Base-by-base conservation (phyloP, 2,329 filamentous ascomycete genomes). In the Monilinia fructicola region DNA sequence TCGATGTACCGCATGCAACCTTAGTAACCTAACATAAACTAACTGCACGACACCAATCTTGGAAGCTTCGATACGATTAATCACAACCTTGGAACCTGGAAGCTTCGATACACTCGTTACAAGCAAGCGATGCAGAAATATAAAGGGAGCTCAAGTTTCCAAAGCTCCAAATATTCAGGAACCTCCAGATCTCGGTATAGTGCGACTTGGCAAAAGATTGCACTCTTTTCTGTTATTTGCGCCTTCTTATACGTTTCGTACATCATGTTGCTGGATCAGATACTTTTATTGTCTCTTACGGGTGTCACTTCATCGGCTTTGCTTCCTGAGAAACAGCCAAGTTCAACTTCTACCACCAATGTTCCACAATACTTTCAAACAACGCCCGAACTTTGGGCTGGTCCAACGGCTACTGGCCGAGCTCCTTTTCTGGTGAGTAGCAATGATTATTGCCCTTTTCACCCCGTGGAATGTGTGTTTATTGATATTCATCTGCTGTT, bases 391-490 rank as follows among this genome's bases (percentile, higher is more conserved):
- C 76, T 87, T 54, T 87, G 82, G 81, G 78, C 82, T 76, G 89
- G 89, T 1, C 88, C 88, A 48, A 91, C 87, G 5, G 82, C 87
- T n/a, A 93, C 90, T 1, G 90, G 90, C 18, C 79, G 78, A 66
- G 81, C 89, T 35, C 86, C 90, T 1, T 92, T 91, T 75, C 79
- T 93, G 67, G 58, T 50, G 50, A 40, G 58, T 38, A 14, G 44
- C 23, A 11, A 26, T 2, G 1, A 26, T 38, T 6, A 23, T 7
- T n/a, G 11, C 9, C 3, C 10, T 23, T 38, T 3, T 21, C 40
- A 42, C 40, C 40, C 40, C 12, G 16, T 16, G 12, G 16, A 16
- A 16, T 16, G 12, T 42, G 16, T 26, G 12, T 40, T 31, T 12
- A 50, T 40, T 14, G n/a, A 26, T 7, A 50, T 40, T 61, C 38